Evolutionary conservation across 2,329 filamentous ascomycete species (phyloP), one percentile per base, ranked within the genome.

Genomic region (Pseudogymnoascus sp.): DNA sequence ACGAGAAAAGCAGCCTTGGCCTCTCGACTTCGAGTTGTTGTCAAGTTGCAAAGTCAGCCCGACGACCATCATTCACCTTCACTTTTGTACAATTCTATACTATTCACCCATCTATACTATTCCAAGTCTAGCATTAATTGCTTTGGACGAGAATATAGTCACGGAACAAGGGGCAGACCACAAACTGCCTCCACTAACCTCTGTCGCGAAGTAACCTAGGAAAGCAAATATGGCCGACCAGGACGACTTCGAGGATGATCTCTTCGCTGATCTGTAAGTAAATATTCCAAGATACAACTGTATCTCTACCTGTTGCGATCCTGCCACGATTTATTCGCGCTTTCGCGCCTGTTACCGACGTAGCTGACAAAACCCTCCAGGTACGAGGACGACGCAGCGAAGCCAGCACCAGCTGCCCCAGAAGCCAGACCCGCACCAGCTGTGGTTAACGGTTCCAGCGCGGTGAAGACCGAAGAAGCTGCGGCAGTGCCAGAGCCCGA

Each of bases 191-290:
- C 8, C 9, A 33, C 47, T 53, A 53, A 53, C 47, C 47, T 50
- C 41, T 6, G 25, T 53, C 28, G 47, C 25, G 15, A 33, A 53
- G 47, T 53, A 53, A 18, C 28, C 3, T 59, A 61, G 62, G 57
- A 60, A 67, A 58, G 61, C 63, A 73, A 80, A 58, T 69, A 94
- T 93, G 90, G 85, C 89, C 57, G 90, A 94, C 70, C 79, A 82
- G 60, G 89, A 92, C 71, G 89, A 90, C 67, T 86, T 91, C 68
- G 91, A 96, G 68, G 92, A 96, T 71, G 91, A 96, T 81, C 89
- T 96, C 76, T 96, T 96, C 75, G 91, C 91, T 70, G 92, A 96
- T 77, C 84, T 96, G 91, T 96, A 80, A 77, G 90, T 82, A 61
- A 28, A 25, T n/a, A 37, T 37, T 15, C 60, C 57, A 22, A 8